phyloP scores from a whole-genome alignment of 2,329 filamentous ascomycete genomes.

The Colletotrichum spaethianum region DNA sequence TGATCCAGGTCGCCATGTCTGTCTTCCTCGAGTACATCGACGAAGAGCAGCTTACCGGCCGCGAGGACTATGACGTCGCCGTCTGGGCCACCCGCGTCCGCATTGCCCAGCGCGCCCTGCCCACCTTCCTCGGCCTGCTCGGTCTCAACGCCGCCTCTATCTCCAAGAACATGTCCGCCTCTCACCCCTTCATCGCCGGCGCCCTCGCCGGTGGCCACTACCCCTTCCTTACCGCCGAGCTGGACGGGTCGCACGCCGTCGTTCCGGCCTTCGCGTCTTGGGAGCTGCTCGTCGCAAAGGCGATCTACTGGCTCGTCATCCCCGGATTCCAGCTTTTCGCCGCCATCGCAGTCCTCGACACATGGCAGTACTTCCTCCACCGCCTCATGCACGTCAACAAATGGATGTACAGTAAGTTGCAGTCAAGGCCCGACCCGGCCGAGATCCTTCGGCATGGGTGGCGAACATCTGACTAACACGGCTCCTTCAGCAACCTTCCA shows the following conservation, averaged over 20 bases:
- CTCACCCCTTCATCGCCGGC: constrained; percentile 82
- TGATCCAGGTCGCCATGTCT: constrained; percentile 86
- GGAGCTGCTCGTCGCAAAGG: constrained; percentile 82
- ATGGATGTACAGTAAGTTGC: constrained; percentile 89
- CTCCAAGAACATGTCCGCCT: constrained; percentile 80
- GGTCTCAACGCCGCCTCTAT: constrained; percentile 84
- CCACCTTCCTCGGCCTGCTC: constrained; percentile 76
- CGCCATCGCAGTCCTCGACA: constrained; percentile 86
- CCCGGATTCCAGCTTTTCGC: constrained; percentile 83
- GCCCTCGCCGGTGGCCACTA: constrained; percentile 86
- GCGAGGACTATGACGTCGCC: constrained; percentile 87
- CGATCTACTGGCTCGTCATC: constrained; percentile 84
- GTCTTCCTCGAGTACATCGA: constrained; percentile 80
- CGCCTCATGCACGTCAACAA: constrained; percentile 97
- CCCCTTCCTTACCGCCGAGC: constrained; percentile 75
- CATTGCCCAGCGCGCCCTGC: constrained; percentile 83
- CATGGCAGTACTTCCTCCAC: constrained; percentile 98
- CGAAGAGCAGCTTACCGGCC: constrained; percentile 79
- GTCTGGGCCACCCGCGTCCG: constrained; percentile 90
- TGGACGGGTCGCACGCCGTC: constrained; percentile 63
- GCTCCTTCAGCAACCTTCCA: constrained; percentile 81
- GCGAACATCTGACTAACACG: constrained; percentile 12
- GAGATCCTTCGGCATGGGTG: neutral
- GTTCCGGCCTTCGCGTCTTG: constrained; percentile 85
- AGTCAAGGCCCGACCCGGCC: constrained; percentile 62